These are phyloP conservation scores for Backusella macrospora DNA, from an alignment of 192 early-diverging fungal genomes.

Conservation along the genomic window DNA sequence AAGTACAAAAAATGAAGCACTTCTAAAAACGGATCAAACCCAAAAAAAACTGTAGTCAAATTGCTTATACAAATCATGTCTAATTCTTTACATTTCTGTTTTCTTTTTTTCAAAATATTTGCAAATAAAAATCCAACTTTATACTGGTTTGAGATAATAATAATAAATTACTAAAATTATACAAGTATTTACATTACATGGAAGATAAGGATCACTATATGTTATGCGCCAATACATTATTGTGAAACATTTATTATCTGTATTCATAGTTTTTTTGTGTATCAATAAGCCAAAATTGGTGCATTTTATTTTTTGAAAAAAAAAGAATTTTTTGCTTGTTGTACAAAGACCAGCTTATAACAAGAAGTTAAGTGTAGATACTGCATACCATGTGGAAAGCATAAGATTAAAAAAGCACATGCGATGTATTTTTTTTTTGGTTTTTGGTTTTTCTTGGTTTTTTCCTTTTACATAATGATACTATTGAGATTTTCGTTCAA, in stretches of 20 bases:
- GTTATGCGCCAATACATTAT: background rate
- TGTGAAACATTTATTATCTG: background rate
- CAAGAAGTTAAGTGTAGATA: slow-evolving; percentile 5
- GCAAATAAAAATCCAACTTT: background rate
- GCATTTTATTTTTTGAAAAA: background rate
- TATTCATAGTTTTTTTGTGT: background rate
- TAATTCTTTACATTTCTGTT: background rate
- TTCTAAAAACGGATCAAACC: background rate
- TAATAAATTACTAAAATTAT: background rate
- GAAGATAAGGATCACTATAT: background rate
- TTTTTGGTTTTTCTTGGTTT: background rate
- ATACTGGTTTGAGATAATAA: background rate
- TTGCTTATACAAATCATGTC: background rate
- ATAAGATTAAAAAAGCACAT: background rate
- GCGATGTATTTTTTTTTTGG: background rate
- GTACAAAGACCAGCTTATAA: slow-evolving; percentile 5
- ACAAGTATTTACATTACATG: too few species aligned
- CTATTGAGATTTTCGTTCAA: slow-evolving; percentile 46
- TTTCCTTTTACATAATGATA: slow-evolving; percentile 28
- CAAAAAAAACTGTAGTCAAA: background rate
- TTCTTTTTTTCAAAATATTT: background rate
- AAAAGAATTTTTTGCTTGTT: slow-evolving; percentile 1
- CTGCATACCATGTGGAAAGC: slow-evolving; percentile 5
- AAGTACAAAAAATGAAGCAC: background rate
- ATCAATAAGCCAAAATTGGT: slow-evolving; percentile 1